Evolutionary conservation across 768 basidiomycete species (phyloP).

Genomic region (Pleurotus platypus): DNA sequence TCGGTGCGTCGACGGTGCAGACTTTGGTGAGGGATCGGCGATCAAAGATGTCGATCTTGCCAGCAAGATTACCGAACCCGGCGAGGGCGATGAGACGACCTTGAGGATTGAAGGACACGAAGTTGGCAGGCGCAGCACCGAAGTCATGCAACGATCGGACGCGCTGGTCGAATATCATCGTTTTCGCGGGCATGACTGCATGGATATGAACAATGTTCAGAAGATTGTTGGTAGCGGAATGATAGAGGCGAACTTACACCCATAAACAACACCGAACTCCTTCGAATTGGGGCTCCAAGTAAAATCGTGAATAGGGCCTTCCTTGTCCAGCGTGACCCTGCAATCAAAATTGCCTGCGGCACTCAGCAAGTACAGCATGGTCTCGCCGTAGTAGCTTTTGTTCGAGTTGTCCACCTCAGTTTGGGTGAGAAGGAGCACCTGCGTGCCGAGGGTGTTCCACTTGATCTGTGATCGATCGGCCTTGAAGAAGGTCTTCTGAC

Average conservation of each 20-base stretch:
- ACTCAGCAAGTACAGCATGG: slow-evolving; percentile 88
- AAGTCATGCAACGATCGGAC: slow-evolving; percentile 89
- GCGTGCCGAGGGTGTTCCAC: slow-evolving; percentile 94
- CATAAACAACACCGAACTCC: slow-evolving; percentile 95
- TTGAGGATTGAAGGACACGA: slow-evolving; percentile 93
- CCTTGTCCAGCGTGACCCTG: slow-evolving; percentile 85
- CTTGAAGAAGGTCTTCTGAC: slow-evolving; percentile 93
- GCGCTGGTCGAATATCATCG: slow-evolving; percentile 87
- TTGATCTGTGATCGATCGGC: slow-evolving; percentile 91
- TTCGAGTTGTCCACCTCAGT: slow-evolving; percentile 97
- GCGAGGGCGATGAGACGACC: slow-evolving; percentile 84
- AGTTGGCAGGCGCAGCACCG: slow-evolving; percentile 86
- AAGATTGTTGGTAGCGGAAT: neutral
- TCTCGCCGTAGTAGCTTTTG: slow-evolving; percentile 98
- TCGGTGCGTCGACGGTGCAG: slow-evolving; percentile 84
- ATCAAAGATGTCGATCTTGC: slow-evolving; percentile 91
- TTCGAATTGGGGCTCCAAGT: slow-evolving; percentile 95
- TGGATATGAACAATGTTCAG: slow-evolving; percentile 1
- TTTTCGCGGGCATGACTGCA: slow-evolving; percentile 92
- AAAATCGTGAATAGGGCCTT: slow-evolving; percentile 96
- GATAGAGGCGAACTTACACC: slow-evolving; percentile 59
- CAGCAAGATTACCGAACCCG: slow-evolving; percentile 96
- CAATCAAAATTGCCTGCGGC: slow-evolving; percentile 94
- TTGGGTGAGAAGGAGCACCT: slow-evolving; percentile 87
- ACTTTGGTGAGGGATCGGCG: slow-evolving; percentile 77